These are phyloP conservation scores for Alternaria gansuensis DNA, from an alignment of 2,329 filamentous ascomycete genomes.

Conservation along the genomic window DNA sequence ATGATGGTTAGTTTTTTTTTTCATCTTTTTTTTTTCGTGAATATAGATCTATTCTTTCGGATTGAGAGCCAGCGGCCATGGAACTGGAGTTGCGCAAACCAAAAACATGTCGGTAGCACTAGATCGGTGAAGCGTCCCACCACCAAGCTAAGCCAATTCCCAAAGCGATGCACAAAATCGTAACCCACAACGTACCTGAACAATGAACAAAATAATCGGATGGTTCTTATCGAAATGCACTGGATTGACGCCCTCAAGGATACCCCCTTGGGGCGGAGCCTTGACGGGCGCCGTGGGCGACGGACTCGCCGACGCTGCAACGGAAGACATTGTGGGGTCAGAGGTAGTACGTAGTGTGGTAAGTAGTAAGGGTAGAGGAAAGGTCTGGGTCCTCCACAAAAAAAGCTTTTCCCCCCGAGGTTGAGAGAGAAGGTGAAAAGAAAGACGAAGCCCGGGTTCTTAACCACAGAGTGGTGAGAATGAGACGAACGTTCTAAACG, in stretches of 20 bases:
- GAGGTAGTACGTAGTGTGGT: background rate
- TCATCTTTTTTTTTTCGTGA: too few relatives aligned
- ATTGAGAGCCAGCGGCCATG: background rate
- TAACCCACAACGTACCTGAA: conserved; percentile 63
- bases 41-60: background rate
- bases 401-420: background rate
- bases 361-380: background rate
- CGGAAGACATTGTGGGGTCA: conserved; percentile 38
- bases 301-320: conserved; percentile 30
- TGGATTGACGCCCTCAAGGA: conserved; percentile 76
- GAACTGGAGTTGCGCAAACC: background rate
- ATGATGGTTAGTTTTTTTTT: background rate
- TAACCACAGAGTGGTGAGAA: background rate
- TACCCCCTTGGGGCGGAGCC: conserved; percentile 67
- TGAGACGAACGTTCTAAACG: background rate
- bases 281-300: conserved; percentile 32
- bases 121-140: background rate
- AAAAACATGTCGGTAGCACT: background rate
- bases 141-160: background rate
- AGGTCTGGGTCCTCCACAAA: conserved; percentile 3
- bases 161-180: background rate
- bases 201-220: conserved; percentile 78
- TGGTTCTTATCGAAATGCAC: conserved; percentile 73
- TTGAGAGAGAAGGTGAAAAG: background rate
- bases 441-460: conserved; percentile 2